Evolutionary conservation across 257 asterid genomes (phyloP).

Genomic region (Solanum medicagineum): DNA sequence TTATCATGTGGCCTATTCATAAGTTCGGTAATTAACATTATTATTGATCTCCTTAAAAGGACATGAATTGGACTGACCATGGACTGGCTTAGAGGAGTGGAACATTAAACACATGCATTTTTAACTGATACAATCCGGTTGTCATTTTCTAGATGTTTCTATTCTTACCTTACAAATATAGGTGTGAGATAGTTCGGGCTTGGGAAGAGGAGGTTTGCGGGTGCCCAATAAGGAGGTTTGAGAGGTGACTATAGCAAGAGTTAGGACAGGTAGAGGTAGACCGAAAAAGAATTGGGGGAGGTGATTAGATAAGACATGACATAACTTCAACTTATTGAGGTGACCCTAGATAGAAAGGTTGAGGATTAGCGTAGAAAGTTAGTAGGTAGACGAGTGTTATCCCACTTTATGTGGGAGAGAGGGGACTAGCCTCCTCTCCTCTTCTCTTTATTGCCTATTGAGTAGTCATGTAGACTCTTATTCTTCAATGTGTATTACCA

Average conservation of each 20-base stretch:
- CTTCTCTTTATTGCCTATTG: not conserved
- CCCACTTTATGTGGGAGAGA: not conserved
- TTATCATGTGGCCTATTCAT: not conserved
- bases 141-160: not conserved
- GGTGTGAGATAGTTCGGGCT: not conserved
- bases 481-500: not conserved
- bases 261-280: not conserved
- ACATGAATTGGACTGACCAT: not conserved
- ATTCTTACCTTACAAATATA: not conserved
- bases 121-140: not conserved
- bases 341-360: not conserved
- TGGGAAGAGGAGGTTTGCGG: not conserved
- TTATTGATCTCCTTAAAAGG: not conserved
- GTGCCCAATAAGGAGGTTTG: not conserved
- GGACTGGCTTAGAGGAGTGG: not conserved
- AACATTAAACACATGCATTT: not conserved
- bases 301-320: not conserved
- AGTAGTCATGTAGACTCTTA: not conserved
- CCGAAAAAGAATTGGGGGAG: not conserved
- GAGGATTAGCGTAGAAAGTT: not conserved
- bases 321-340: not conserved
- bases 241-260: not conserved
- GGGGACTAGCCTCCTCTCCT: not conserved
- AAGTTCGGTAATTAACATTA: not conserved
- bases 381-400: not conserved